Base-by-base conservation (phyloP, 1,139 yeast genomes). In the Geotrichum carabidarum region DNA sequence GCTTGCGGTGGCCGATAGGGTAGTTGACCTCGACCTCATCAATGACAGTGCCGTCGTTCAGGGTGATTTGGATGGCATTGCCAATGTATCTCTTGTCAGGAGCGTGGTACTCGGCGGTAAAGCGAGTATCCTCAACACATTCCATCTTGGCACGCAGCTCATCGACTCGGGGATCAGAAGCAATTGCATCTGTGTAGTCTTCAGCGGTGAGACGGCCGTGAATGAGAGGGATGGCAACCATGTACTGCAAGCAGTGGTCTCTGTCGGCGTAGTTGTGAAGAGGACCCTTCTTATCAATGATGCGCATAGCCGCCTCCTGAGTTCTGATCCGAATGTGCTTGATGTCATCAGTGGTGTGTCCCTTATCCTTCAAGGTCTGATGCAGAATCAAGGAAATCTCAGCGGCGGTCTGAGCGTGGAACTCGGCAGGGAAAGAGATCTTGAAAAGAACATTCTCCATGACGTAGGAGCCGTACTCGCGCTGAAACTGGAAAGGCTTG, bases 361-460 rank as follows among this genome's bases (percentile, higher is more conserved):
- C 81, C 55, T 69, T 58, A 8, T 63, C 65, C 52, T 66, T 63
- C 60, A 80, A 69, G 53, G 67, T 62, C 50, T 65, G 59, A 63
- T 77, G 72, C 17, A 77, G 70, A 22, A 71, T 75, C 68, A 80
- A 63, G 41, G 84, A 78, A 41, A 81, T 81, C 64, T 80, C 84
- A 34, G 76, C 83, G 12, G 84, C 84, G 40, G 84, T 79, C 67
- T 80, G 84, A n/a, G 84, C 83, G 64, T 80, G 84, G 69, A 80
- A 80, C 66, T 80, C 84, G 27, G 84, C 84, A n/a, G 84, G 84
- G 73, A 75, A 80, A 1, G 83, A 79, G 59, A 80, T 79, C 70
- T 80, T 80, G 70, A 80, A 80, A 53, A 80, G 65, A 15, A 80
- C 79, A 61, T 80, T 80, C 67, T 80, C 84, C 84, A 80, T 80